These are phyloP conservation scores for Sarocladiaceae sp. DNA, from an alignment of 2,329 filamentous ascomycete species.

Conservation along the genomic window DNA sequence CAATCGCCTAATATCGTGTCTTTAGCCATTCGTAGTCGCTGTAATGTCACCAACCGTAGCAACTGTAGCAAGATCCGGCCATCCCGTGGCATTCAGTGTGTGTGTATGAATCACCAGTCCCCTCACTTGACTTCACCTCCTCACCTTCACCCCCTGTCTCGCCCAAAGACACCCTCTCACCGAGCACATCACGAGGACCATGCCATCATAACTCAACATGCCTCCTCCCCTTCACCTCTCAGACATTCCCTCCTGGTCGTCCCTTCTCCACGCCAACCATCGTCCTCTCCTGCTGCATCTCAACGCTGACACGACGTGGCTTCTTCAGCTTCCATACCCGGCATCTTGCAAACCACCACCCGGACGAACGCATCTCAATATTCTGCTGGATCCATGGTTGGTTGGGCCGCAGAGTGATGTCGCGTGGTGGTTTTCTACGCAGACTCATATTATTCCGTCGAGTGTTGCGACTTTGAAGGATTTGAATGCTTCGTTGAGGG, in stretches of 20 bases:
- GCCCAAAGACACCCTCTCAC: neutral
- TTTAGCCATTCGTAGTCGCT: neutral
- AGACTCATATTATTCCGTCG: slow-evolving; percentile 55
- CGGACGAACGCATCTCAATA: slow-evolving; percentile 54
- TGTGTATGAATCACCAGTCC: neutral
- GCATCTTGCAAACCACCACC: slow-evolving; percentile 32
- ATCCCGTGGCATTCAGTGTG: neutral
- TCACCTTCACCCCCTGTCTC: neutral
- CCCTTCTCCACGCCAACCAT: slow-evolving; percentile 14
- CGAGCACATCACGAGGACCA: neutral
- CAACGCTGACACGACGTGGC: slow-evolving; percentile 64
- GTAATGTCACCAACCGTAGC: neutral
- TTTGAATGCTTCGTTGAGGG: slow-evolving; percentile 45
- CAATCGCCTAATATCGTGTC: neutral
- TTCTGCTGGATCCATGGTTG: slow-evolving; percentile 64
- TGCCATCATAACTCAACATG: too few relatives aligned
- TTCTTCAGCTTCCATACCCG: slow-evolving; percentile 59
- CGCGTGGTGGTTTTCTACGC: slow-evolving; percentile 60
- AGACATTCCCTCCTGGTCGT: slow-evolving; percentile 16
- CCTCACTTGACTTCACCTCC: neutral
- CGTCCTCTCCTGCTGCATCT: slow-evolving; percentile 55
- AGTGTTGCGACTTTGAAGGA: slow-evolving; percentile 50
- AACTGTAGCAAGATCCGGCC: neutral
- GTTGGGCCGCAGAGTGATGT: slow-evolving; percentile 59
- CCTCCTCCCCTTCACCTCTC: slow-evolving; percentile 11